Evolutionary conservation across 257 asterid species (phyloP).

Genomic region (Nicotiana otophora): DNA sequence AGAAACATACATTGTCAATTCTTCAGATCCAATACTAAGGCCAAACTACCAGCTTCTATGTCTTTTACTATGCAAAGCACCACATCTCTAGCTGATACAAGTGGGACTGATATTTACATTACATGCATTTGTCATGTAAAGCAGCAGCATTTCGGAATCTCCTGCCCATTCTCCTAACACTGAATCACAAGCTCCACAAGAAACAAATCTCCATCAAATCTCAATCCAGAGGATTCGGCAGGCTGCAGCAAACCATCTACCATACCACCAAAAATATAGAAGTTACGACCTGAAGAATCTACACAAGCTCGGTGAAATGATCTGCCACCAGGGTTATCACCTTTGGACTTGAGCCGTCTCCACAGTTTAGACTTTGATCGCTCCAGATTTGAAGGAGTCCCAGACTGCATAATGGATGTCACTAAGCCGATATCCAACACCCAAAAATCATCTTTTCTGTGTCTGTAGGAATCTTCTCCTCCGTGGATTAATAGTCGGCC

Average conservation of each 20-base stretch:
- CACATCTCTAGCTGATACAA: not conserved
- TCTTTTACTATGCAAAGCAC: not conserved
- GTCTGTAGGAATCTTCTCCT: conserved; percentile 75
- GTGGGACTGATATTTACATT: not conserved
- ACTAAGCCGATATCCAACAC: conserved; percentile 52
- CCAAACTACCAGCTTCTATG: not conserved
- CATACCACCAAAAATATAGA: conserved; percentile 93
- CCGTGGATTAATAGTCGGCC: conserved; percentile 71
- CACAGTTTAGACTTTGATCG: conserved; percentile 44
- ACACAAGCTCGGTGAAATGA: conserved; percentile 87
- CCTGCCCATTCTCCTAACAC: conserved; percentile 2
- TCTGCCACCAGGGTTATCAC: conserved; percentile 54
- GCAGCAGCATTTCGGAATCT: not conserved
- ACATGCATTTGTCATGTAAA: not conserved
- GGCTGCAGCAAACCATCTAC: conserved; percentile 65
- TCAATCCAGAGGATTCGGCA: conserved; percentile 50
- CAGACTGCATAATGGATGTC: conserved; percentile 23
- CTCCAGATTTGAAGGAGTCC: conserved; percentile 11
- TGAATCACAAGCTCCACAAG: conserved; percentile 57
- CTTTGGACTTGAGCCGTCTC: conserved; percentile 51
- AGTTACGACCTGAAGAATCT: conserved; percentile 58
- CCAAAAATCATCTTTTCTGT: conserved; percentile 80
- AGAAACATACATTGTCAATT: not conserved
- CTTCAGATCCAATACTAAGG: not conserved
- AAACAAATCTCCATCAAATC: conserved; percentile 69